phyloP scores from a whole-genome alignment of 164 flowering plant genomes.

The Vitis amurensis region DNA sequence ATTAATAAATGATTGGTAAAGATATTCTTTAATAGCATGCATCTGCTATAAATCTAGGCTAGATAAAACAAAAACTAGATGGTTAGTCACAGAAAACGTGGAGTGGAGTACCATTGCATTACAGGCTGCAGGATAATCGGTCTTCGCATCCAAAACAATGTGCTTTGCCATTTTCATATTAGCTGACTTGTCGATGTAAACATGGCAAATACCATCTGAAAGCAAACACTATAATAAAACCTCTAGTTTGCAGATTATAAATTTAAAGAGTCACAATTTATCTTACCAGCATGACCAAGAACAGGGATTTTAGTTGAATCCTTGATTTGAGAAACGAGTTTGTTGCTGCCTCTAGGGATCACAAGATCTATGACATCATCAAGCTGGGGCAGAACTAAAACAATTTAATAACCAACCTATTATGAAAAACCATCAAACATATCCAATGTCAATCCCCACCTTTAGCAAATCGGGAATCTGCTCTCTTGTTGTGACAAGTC shows the following conservation, averaged over 20 bases:
- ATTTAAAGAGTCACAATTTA: neutral
- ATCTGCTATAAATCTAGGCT: too few species aligned
- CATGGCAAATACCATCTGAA: constrained; percentile 46
- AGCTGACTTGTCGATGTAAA: constrained; percentile 43
- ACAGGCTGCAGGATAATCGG: constrained; percentile 41
- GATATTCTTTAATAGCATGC: too few species aligned
- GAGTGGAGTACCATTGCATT: constrained; percentile 38
- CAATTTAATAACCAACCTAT: neutral
- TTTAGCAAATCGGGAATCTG: constrained; percentile 88
- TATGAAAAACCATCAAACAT: neutral
- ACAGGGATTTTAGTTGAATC: constrained; percentile 88
- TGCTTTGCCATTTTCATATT: constrained; percentile 35
- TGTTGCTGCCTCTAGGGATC: constrained; percentile 91
- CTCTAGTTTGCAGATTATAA: neutral
- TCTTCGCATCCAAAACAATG: constrained; percentile 38
- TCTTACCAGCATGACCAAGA: constrained; percentile 85
- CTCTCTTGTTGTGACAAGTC: constrained; percentile 87
- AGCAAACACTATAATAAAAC: constrained; percentile 1
- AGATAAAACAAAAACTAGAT: neutral
- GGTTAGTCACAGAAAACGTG: neutral
- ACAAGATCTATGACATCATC: constrained; percentile 97
- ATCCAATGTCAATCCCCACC: constrained; percentile 32
- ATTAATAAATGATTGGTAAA: too few species aligned
- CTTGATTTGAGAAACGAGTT: constrained; percentile 84
- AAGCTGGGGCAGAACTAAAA: constrained; percentile 44